Evolutionary conservation across 495 filamentous ascomycete species (phyloP).

Genomic region (Xylaria sp.): DNA sequence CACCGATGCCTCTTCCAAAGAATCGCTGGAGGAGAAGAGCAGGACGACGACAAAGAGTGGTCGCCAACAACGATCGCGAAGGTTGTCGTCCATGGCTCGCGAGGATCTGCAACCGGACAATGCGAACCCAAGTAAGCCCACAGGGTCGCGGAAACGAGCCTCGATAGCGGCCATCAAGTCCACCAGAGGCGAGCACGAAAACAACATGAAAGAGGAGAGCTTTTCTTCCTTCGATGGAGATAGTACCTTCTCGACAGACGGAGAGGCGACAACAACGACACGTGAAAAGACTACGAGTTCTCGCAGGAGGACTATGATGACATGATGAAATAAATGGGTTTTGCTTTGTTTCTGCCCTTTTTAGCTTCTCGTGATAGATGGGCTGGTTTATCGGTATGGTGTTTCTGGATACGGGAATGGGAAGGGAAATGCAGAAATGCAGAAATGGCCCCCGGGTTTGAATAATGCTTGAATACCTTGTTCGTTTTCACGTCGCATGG

Average conservation of each 20-base stretch:
- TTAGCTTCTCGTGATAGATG: slow-evolving; percentile 19
- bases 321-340: slow-evolving; percentile 50
- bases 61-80: slow-evolving; percentile 37
- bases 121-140: slow-evolving; percentile 20
- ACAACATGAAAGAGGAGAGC: slow-evolving; percentile 29
- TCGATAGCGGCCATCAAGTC: slow-evolving; percentile 50
- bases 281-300: slow-evolving; percentile 36
- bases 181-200: slow-evolving; percentile 32
- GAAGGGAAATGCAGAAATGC: not conserved
- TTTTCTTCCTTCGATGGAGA: slow-evolving; percentile 3
- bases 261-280: slow-evolving; percentile 18
- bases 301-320: slow-evolving; percentile 62
- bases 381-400: slow-evolving; percentile 33
- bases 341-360: slow-evolving; percentile 22
- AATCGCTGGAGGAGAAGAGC: slow-evolving; percentile 24
- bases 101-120: slow-evolving; percentile 36
- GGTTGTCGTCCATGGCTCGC: slow-evolving; percentile 33
- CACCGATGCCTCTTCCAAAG: slow-evolving; percentile 24
- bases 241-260: slow-evolving; percentile 26
- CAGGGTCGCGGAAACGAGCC: slow-evolving; percentile 42
- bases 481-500: not conserved
- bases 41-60: slow-evolving; percentile 31
- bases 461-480: slow-evolving; percentile 16
- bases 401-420: slow-evolving; percentile 13
- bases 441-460: slow-evolving; percentile 13